A percentile compares a stretch with the other conserved stretches of the same genome.
Conservation (phyloP, 2,329 filamentous ascomycete species). For the Colletotrichum filicis region DNA sequence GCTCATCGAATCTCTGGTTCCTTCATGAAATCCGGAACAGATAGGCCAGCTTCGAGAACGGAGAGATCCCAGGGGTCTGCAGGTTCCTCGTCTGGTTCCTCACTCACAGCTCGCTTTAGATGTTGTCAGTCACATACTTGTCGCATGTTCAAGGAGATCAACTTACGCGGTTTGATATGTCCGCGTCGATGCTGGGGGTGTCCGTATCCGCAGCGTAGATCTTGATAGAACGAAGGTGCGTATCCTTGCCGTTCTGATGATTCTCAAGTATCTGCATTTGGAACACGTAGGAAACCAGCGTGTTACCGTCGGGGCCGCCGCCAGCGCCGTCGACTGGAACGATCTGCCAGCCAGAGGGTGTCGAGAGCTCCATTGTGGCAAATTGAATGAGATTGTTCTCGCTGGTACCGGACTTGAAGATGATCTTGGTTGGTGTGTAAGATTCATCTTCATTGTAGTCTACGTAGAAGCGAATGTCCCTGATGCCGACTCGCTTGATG, state of each 20-base stretch:
- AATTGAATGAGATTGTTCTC: constrained; percentile 94
- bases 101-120: constrained; percentile 4
- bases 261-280: constrained; percentile 95
- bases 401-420: constrained; percentile 88
- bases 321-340: constrained; percentile 70
- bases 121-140: constrained; percentile 23
- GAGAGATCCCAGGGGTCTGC: constrained; percentile 40
- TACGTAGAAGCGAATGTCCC: constrained; percentile 83
- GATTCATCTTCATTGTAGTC: constrained; percentile 95
- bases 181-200: constrained; percentile 47
- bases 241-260: constrained; percentile 99
- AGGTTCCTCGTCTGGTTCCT: constrained; percentile 12
- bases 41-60: constrained; percentile 46
- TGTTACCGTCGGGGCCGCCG: constrained; percentile 73
- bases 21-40: constrained; percentile 54
- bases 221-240: constrained; percentile 93
- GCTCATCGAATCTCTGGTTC: constrained; percentile 53
- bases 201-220: constrained; percentile 75
- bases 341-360: constrained; percentile 90
- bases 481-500: constrained; percentile 83
- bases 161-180: constrained; percentile 41
- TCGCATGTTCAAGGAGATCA: background rate
- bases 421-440: constrained; percentile 94
- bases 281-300: constrained; percentile 87
- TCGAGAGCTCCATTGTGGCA: constrained; percentile 79